Conservation (phyloP, 495 filamentous ascomycete species). For the Aspergillus sclerotioniger region DNA sequence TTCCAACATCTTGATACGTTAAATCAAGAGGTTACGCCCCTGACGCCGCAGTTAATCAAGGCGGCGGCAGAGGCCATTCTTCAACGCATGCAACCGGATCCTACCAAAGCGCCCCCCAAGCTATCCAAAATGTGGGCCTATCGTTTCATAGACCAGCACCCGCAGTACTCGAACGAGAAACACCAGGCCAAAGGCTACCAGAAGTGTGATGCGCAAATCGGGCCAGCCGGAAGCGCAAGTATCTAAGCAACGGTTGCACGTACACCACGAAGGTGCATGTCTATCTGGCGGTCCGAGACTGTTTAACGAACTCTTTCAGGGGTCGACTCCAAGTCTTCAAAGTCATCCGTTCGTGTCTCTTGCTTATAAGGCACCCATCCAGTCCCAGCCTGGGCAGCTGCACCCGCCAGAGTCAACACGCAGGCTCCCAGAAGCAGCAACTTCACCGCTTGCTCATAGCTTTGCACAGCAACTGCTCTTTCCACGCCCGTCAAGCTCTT, state of each 20-base stretch:
- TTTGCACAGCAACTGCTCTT: slow-evolving; percentile 56
- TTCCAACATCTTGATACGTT: not conserved
- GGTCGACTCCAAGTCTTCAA: too few relatives aligned
- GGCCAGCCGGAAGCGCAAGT: too few relatives aligned
- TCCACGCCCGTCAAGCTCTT: slow-evolving; percentile 50
- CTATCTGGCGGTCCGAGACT: too few relatives aligned
- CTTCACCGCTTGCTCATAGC: slow-evolving; percentile 59
- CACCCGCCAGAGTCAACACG: slow-evolving; percentile 51
- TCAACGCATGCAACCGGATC: not conserved
- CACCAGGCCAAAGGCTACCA: not conserved
- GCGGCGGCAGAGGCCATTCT: not conserved
- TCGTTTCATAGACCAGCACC: not conserved
- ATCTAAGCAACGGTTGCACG: too few relatives aligned
- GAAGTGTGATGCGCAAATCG: too few relatives aligned
- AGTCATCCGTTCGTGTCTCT: slow-evolving; percentile 1
- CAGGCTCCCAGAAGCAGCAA: slow-evolving; percentile 58
- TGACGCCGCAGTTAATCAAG: not conserved
- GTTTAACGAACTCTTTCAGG: not conserved
- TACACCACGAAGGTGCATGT: too few relatives aligned
- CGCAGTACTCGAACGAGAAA: not conserved
- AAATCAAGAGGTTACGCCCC: not conserved
- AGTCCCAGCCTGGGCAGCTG: slow-evolving; percentile 63
- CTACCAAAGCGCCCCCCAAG: not conserved
- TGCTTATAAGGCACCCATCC: slow-evolving; percentile 52
- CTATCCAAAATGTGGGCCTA: not conserved